Evolutionary conservation across 1,139 yeast genomes (phyloP), one percentile per base, ranked within the genome.

Genomic region (Suhomyces terraborum): DNA sequence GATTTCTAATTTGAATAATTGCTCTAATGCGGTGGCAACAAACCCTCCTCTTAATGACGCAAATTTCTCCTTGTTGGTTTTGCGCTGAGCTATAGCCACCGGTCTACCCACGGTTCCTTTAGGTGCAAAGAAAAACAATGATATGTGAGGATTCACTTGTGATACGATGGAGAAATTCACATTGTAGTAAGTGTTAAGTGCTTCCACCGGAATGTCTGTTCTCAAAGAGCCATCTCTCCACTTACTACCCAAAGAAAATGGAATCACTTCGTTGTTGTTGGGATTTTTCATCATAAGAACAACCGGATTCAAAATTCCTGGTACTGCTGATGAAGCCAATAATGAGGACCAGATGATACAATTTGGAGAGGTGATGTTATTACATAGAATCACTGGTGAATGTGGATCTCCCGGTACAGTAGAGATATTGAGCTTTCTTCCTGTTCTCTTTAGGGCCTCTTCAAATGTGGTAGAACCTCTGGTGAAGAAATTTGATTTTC

Each of bases 361-460:
- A 58, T 84, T 77, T 8, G 94, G 94, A 6, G 91, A 79, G 0
- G 94, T 86, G 42, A 84, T 75, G 53, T 81, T 81, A 53, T 86
- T 86, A 59, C 93, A 83, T 41, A 86, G 66, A 55, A 86, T 85
- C 4, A 82, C 89, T 0, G 95, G 94, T 1, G 91, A 82, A 58
- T 84, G 87, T 1, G 88, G 86, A 56, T 86, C 93, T 6, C 88
- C 83, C 1, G 95, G 94, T 3, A 86, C 89, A 0, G 93, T 84
- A 0, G 88, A 79, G 25, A 86, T 78, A 58, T 85, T 86, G 47
- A 86, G 69, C 23, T 80, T 75, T 42, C 86, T 72, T 0, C 94
- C 94, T 0, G 94, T 84, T 32, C 80, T 61, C 43, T 77, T 75
- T 53, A 67, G 80, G 4, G 87, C 84, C 59, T 86, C 94, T 50